A percentile compares a stretch with the other conserved stretches of the same genome.
Conservation (phyloP, 805 yeast species). For the Kurtzmaniella cleridarum region DNA sequence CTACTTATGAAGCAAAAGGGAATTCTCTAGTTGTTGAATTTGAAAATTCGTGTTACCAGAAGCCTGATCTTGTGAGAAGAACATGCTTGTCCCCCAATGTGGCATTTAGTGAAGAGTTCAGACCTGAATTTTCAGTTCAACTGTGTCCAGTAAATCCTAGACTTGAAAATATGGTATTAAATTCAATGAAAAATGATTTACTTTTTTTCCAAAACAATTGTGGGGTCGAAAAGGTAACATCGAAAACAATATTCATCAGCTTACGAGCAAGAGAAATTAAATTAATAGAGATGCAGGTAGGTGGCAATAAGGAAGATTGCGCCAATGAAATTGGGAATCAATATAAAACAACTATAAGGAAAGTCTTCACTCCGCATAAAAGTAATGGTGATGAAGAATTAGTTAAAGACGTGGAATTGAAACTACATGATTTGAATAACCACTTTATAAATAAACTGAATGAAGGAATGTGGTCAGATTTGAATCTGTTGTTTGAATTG, state of each 20-base stretch:
- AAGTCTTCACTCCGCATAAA: constrained; percentile 30
- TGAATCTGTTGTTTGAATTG: too few relatives aligned
- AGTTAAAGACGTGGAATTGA: constrained; percentile 21
- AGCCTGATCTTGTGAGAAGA: too few relatives aligned
- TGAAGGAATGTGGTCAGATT: constrained; percentile 4
- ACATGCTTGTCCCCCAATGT: constrained; percentile 23
- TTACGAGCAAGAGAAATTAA: constrained; percentile 42
- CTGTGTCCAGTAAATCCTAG: constrained; percentile 50
- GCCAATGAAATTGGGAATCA: constrained; percentile 6
- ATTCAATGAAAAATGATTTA: constrained; percentile 51
- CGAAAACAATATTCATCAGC: constrained; percentile 38
- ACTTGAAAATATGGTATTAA: constrained; percentile 42
- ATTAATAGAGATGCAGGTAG: constrained; percentile 34
- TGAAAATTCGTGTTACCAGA: too few relatives aligned
- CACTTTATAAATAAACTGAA: constrained; percentile 9
- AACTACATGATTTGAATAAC: constrained; percentile 21
- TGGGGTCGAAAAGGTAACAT: constrained; percentile 21
- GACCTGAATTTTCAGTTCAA: constrained; percentile 50
- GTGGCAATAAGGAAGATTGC: constrained; percentile 7
- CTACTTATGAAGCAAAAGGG: neutral
- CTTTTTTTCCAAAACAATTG: constrained; percentile 36
- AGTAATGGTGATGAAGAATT: constrained; percentile 27
- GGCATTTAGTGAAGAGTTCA: constrained; percentile 44
- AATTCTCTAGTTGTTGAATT: too few relatives aligned
- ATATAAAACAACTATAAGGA: constrained; percentile 32